Evolutionary conservation across 345 rosid species (phyloP).

Genomic region (Sonneratia caseolaris): DNA sequence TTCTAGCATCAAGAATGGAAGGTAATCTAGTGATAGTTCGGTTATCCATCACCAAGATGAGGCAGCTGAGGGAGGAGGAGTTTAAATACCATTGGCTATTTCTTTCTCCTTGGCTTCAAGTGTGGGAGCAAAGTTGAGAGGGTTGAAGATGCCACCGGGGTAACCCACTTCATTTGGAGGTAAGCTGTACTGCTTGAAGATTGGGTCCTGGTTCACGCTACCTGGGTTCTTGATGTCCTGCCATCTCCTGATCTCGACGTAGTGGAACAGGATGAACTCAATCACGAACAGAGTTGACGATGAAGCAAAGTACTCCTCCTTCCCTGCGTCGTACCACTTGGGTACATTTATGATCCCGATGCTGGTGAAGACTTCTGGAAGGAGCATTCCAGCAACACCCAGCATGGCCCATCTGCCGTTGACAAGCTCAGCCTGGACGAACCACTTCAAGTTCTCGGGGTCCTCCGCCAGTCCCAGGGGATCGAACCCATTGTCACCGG

Average conservation of each 20-base stretch:
- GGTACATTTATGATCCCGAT: conserved; percentile 71
- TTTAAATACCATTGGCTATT: conserved; percentile 63
- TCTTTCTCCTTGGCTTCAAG: conserved; percentile 92
- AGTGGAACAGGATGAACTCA: conserved; percentile 92
- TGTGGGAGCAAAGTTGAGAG: conserved; percentile 83
- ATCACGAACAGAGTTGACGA: conserved; percentile 89
- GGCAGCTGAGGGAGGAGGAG: not conserved
- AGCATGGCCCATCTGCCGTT: conserved; percentile 42
- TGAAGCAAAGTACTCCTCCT: conserved; percentile 78
- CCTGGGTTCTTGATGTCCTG: conserved; percentile 98
- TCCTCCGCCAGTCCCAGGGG: conserved; percentile 89
- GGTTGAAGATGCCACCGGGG: conserved; percentile 92
- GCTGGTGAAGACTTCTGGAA: conserved; percentile 89
- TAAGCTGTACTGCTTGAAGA: conserved; percentile 95
- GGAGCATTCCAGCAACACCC: conserved; percentile 52
- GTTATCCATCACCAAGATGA: no score
- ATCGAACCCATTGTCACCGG: conserved; percentile 96
- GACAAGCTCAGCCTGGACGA: conserved; percentile 84
- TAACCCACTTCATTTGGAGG: conserved; percentile 76
- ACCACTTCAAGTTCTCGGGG: conserved; percentile 92
- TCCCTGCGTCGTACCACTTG: conserved; percentile 85
- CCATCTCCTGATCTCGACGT: conserved; percentile 97
- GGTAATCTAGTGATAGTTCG: no score
- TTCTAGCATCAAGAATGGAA: no score
- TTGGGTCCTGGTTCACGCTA: conserved; percentile 96